Conservation (phyloP, 2,329 filamentous ascomycete species). For the Acrodontium crateriforme region DNA sequence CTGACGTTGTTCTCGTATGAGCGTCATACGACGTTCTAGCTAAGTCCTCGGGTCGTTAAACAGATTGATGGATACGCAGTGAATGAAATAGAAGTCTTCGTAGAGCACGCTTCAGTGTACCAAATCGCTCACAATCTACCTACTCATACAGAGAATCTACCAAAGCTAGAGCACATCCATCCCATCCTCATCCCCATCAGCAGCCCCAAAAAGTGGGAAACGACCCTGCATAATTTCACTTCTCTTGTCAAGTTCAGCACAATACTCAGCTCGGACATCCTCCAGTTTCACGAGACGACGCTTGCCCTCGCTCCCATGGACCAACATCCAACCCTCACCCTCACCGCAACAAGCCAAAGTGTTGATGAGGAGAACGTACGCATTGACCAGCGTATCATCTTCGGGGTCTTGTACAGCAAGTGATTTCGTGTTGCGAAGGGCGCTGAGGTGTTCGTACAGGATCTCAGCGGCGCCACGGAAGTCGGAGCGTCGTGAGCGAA, state of each 20-base stretch:
- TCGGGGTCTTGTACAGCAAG: constrained; percentile 23
- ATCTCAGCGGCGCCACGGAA: constrained; percentile 62
- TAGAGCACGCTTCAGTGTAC: no score
- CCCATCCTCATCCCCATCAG: constrained; percentile 24
- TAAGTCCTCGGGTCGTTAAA: no score
- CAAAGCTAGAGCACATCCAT: constrained; percentile 22
- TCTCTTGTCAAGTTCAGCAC: constrained; percentile 76
- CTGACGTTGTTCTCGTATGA: no score
- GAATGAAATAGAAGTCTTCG: no score
- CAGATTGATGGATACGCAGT: no score
- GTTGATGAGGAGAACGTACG: constrained; percentile 87
- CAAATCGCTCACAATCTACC: no score
- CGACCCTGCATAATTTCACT: constrained; percentile 79
- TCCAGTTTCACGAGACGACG: constrained; percentile 72
- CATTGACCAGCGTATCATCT: constrained; percentile 48
- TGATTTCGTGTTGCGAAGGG: constrained; percentile 23
- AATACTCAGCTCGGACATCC: constrained; percentile 78
- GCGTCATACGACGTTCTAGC: no score
- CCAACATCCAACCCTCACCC: constrained; percentile 68
- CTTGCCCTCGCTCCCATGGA: constrained; percentile 31
- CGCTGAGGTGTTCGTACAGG: constrained; percentile 42
- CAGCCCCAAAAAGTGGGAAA: constrained; percentile 55
- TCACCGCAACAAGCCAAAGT: constrained; percentile 72
- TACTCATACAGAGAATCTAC: no score
- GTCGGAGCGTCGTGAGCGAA: constrained; percentile 70